Conservation (phyloP, 1,284 basidiomycete genomes). For the Cryptococcus sp. region DNA sequence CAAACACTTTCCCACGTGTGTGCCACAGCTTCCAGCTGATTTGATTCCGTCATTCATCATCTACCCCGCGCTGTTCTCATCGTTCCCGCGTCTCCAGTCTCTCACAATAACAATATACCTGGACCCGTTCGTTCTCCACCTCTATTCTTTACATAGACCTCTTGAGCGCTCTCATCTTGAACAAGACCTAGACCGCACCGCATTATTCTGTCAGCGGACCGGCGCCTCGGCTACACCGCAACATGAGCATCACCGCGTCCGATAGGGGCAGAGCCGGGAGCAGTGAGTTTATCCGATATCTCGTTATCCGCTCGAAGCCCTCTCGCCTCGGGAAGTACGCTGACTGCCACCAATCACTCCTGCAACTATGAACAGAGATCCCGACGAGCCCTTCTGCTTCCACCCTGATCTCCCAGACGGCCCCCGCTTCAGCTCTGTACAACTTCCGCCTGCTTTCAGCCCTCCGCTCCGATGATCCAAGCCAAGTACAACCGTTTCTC, state of each 20-base stretch:
- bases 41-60: constrained; percentile 9
- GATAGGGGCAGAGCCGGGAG: no score
- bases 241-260: no score
- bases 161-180: no score
- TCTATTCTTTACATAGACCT: no score
- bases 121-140: no score
- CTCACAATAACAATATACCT: neutral
- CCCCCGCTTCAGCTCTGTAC: constrained; percentile 60
- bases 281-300: no score
- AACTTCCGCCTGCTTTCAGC: constrained; percentile 80
- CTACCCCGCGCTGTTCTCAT: constrained; percentile 8
- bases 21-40: neutral
- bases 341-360: neutral
- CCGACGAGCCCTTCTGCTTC: constrained; percentile 17
- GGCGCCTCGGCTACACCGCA: no score
- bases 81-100: no score
- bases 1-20: neutral
- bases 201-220: no score
- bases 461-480: constrained; percentile 72
- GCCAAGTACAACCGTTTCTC: constrained; percentile 80
- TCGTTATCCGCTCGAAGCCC: no score
- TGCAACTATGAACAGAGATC: constrained; percentile 6
- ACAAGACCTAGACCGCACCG: no score
- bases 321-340: neutral
- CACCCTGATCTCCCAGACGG: constrained; percentile 12